Base-by-base conservation (phyloP, 1,284 basidiomycete genomes). In the Vanrija humicola region DNA sequence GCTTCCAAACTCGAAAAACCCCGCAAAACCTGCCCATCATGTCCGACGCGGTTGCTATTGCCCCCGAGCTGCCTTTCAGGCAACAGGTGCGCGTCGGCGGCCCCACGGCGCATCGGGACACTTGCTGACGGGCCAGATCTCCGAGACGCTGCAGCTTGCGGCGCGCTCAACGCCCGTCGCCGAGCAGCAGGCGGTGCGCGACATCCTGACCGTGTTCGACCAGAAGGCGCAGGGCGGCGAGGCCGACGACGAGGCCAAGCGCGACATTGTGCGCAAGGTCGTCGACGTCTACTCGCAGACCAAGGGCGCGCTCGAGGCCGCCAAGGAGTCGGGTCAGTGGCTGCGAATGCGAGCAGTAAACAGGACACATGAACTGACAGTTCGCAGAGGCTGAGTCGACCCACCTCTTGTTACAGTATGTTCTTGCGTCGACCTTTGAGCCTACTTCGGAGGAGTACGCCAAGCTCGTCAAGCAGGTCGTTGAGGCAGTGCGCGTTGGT, bases 31-130 rank as follows among this genome's bases (percentile, higher is more conserved):
- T n/a, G 47, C 44, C 25, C 59, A 75, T 44, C 43, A 77, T 77
- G 75, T 74, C 85, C 67, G 90, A 92, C 79, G 87, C 87, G 48
- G 81, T 93, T 55, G 86, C 89, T 55, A 85, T 93, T 65, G 90
- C 90, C 68, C 84, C 88, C 23, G 90, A 93, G 76, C 88, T 90
- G 56, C 89, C 90, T 1, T 92, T 90, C 69, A 83, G 86, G 71
- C 88, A 91, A 75, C 88, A 90, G 83, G 89, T 89, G 69, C 61
- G 67, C 43, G 29, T 34, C 26, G 25, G 25, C 44, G 44, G 14
- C 12, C 7, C 23, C 44, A 16, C 25, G 23, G 15, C 26, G 16
- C 8, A 12, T 29, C 12, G 29, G 5, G 26, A 7, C 18, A 21
- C 18, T 15, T 12, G 5, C 49, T 50, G 29, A 28, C 38, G 10